Evolutionary conservation across 148 eudicot genomes (phyloP).

Genomic region (Nepenthes mirabilis): DNA sequence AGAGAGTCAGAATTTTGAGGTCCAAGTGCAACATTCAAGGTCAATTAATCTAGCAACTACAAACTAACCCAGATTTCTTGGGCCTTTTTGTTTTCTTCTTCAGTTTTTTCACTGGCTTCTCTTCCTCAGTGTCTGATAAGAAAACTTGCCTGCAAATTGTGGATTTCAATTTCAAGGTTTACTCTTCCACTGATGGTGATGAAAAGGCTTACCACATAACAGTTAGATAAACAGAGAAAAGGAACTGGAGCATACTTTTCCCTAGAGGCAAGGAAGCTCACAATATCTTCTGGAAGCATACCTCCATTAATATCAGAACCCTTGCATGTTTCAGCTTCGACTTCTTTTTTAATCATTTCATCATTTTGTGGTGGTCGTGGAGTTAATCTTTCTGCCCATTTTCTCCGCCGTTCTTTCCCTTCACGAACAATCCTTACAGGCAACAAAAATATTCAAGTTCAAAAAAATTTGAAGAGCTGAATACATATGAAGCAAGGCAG

Average conservation of each 20-base stretch:
- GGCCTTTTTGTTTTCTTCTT: conserved; percentile 47
- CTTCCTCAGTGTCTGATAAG: conserved; percentile 84
- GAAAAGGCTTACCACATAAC: neutral
- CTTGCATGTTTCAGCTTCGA: conserved; percentile 14
- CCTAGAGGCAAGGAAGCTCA: conserved; percentile 56
- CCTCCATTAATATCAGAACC: conserved; percentile 27
- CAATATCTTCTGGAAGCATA: conserved; percentile 81
- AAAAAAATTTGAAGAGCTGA: neutral
- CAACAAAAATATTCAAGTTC: neutral
- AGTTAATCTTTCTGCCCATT: conserved; percentile 56
- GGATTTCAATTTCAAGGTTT: neutral
- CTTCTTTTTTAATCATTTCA: conserved; percentile 27
- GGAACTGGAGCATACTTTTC: conserved; percentile 45
- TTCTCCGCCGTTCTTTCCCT: conserved; percentile 65
- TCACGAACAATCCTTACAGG: conserved; percentile 53
- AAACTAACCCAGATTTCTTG: conserved; percentile 45
- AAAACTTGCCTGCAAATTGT: conserved; percentile 63
- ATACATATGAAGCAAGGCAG: neutral
- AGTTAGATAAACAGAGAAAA: neutral
- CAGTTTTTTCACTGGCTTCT: conserved; percentile 21
- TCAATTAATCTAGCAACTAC: neutral
- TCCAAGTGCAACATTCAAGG: neutral
- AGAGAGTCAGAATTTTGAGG: neutral
- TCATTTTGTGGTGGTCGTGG: conserved; percentile 26
- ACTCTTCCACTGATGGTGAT: neutral